Base-by-base conservation (phyloP, 2,329 filamentous ascomycete genomes). In the Xylaria sp. region DNA sequence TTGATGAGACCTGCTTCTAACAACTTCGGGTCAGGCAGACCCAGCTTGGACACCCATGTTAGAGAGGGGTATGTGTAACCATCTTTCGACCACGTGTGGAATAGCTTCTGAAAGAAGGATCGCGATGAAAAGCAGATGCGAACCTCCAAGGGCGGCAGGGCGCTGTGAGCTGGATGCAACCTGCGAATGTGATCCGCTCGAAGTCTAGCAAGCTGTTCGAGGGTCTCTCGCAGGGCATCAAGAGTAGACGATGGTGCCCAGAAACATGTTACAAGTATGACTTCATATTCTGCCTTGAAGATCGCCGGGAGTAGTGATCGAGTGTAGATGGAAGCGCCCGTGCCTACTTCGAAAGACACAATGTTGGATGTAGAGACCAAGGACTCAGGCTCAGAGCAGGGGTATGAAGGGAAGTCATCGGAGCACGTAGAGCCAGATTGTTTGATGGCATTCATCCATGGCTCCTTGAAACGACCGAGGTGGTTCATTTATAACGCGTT, bases 231-330 rank as follows among this genome's bases (percentile, higher is more conserved):
- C 13, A 96, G 81, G 0, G 84, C 84, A 3, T 85, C 81, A 20
- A 90, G 83, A 0, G 89, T 90, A 1, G 84, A 79, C 0, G 92
- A 94, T 0, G 83, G 82, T 0, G 92, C 90, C 92, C 92, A 94
- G 80, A 94, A 96, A 79, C 93, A 95, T 9, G 93, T 95, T 7
- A 94, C 91, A 51, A 96, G 85, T 67, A 94, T 88, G 33, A 94
- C 82, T 74, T 94, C 92, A 57, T 85, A 80, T 43, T 86, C 82
- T 2, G 92, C 90, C 0, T 81, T 77, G 4, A 87, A 80, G 3
- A 94, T 85, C 9, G 89, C 87, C 1, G 91, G 88, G 0, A 91
- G 80, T 7, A 94, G 82, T 3, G 83, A 80, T 48, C 83, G 80
- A 0, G 83, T 83, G 73, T 86, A 89, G 36, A 91, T 84, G 4